phyloP scores from a whole-genome alignment of 228 moss, liverwort and hornwort genomes.

The Sphagnum fallax region DNA sequence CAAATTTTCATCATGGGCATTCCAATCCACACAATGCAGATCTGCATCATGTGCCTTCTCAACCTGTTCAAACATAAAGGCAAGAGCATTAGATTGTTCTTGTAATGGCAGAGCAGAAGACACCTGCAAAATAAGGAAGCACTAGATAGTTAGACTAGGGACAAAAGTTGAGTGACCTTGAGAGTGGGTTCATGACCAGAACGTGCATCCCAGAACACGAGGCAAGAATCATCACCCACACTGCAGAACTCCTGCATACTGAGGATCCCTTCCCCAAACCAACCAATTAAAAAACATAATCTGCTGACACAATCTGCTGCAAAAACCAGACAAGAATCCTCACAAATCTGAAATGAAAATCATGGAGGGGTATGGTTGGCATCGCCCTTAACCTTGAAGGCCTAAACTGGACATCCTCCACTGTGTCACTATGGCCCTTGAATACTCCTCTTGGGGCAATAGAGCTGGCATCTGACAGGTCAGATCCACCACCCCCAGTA shows the following conservation, averaged over 20 bases:
- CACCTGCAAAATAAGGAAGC: neutral
- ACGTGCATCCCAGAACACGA: conserved; percentile 91
- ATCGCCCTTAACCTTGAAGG: conserved; percentile 56
- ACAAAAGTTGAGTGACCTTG: conserved; percentile 36
- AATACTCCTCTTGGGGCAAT: conserved; percentile 72
- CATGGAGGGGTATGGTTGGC: neutral
- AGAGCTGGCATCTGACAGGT: conserved; percentile 24
- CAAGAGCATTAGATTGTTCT: neutral
- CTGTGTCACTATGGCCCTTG: conserved; percentile 74
- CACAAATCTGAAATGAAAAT: neutral
- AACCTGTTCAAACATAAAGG: conserved; percentile 40
- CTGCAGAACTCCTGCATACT: conserved; percentile 96
- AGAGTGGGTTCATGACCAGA: conserved; percentile 48
- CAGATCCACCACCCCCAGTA: conserved; percentile 23
- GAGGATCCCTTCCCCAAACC: conserved; percentile 23
- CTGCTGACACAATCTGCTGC: neutral
- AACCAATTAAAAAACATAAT: conserved; percentile 1
- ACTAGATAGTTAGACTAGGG: neutral
- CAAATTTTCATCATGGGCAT: conserved; percentile 75
- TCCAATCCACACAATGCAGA: conserved; percentile 95
- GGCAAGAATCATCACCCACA: conserved; percentile 91
- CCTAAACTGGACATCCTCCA: conserved; percentile 97
- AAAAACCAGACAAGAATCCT: neutral
- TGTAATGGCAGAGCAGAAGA: neutral
- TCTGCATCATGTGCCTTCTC: conserved; percentile 90